Base-by-base conservation (phyloP, 805 yeast species). In the Alloascoidea hylecoeti region DNA sequence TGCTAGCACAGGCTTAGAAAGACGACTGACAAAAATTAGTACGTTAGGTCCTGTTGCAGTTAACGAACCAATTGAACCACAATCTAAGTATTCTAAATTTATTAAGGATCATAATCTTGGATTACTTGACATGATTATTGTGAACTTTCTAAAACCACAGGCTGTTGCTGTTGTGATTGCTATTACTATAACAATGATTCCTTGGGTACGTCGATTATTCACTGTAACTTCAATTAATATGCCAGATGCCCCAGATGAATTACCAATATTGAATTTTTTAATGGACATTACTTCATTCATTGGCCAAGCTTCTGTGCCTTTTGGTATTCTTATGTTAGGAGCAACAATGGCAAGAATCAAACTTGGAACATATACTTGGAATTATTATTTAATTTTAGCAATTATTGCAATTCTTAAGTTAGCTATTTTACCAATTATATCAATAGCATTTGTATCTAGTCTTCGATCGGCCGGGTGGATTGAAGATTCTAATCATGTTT, bases 241-340 rank as follows among this genome's bases (percentile, higher is more conserved):
- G 18, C 79, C 71, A 4, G 49, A 68, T 38, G 96, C 96, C 0
- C 97, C 97, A 0, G 97, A 89, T 55, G 64, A 66, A 1, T 63
- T 66, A 40, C 96, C 96, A 0, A 88, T 94, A 0, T 62, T 89
- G 18, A 84, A 84, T 27, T 88, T 88, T 45, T 40, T 88, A 3
- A 81, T 89, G 74, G 95, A 89, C 51, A 73, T 78, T 45, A 66
- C 89, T 0, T 52, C 71, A 2, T 89, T 89, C 51, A 61, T 89
- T 4, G 95, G 95, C 0, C 74, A 74, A 18, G 96, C 96, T 0
- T 75, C 82, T 37, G 95, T 89, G 23, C 97, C 96, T 1, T 56
- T 84, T 41, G 97, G 96, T 0, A 61, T 89, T 42, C 53, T 85
- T 35, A 51, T 89, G 41, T 56, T 89, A 18, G 97, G 97, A 2